These are phyloP conservation scores for Dothideomycetidae sp. DNA, from an alignment of 2,329 filamentous ascomycete genomes.

Conservation along the genomic window DNA sequence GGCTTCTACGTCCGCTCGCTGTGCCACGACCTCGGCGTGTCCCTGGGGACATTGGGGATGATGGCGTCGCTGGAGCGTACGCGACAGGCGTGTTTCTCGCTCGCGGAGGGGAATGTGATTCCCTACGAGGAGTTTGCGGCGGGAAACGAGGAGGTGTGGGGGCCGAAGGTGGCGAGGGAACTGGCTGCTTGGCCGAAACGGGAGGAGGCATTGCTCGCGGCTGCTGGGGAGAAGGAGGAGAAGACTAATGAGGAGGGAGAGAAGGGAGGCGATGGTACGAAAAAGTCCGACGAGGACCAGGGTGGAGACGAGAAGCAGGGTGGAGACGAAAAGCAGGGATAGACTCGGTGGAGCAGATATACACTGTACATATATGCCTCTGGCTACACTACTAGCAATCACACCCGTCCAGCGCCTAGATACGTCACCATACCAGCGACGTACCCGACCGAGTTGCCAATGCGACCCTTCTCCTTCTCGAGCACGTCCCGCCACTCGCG, in stretches of 20 bases:
- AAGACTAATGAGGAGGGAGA: not conserved
- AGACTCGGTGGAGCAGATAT: not conserved
- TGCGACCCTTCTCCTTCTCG: slow-evolving; percentile 49
- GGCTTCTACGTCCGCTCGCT: slow-evolving; percentile 95
- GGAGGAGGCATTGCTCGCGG: too few species aligned
- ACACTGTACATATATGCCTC: not conserved
- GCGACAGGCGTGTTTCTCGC: slow-evolving; percentile 65
- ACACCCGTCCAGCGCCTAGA: slow-evolving; percentile 14
- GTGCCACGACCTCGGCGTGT: slow-evolving; percentile 77
- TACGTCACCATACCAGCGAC: slow-evolving; percentile 46
- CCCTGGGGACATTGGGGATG: slow-evolving; percentile 64
- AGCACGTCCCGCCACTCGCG: slow-evolving; percentile 45
- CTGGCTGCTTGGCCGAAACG: slow-evolving; percentile 5
- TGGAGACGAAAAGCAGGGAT: not conserved
- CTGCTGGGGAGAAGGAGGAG: slow-evolving; percentile 8
- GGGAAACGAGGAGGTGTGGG: slow-evolving; percentile 74
- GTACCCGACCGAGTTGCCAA: slow-evolving; percentile 70
- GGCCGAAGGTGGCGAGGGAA: slow-evolving; percentile 44
- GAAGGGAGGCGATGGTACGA: not conserved
- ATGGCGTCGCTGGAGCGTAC: slow-evolving; percentile 77
- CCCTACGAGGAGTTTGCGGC: slow-evolving; percentile 63
- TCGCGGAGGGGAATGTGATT: slow-evolving; percentile 60
- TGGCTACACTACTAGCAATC: too few species aligned
- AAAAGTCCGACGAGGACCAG: not conserved
- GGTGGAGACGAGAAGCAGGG: not conserved